A percentile compares a stretch with the other conserved stretches of the same genome.
These are phyloP conservation scores for Gossypium mustelinum DNA, from an alignment of 345 rosid species.

Conservation along the genomic window DNA sequence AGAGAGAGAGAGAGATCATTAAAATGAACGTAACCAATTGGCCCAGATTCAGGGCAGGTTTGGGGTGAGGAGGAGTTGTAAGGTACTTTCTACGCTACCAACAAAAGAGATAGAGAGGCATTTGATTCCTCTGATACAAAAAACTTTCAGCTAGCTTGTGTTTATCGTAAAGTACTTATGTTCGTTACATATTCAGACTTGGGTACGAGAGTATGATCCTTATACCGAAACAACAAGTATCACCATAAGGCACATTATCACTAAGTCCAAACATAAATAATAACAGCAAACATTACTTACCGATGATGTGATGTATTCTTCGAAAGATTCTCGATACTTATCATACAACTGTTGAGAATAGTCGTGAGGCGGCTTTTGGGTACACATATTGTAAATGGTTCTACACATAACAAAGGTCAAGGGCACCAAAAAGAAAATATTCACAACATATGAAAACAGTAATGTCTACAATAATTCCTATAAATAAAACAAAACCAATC, in stretches of 20 bases:
- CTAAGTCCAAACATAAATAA: background rate
- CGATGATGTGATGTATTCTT: constrained; percentile 45
- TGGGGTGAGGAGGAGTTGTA: background rate
- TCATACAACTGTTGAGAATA: constrained; percentile 67
- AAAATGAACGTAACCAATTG: background rate
- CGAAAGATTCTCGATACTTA: constrained; percentile 50
- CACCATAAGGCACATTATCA: background rate
- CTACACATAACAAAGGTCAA: constrained; percentile 29
- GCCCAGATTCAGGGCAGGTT: background rate
- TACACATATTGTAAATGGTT: constrained; percentile 66
- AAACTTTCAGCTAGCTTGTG: background rate
- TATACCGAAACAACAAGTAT: background rate
- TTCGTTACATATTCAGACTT: too few species aligned
- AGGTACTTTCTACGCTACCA: too few species aligned
- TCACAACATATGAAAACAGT: background rate
- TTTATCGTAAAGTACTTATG: background rate
- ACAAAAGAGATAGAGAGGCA: background rate
- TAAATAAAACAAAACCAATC: background rate
- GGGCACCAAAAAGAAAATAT: background rate
- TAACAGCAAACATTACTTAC: constrained; percentile 26
- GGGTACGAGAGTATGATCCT: too few species aligned
- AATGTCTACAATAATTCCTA: background rate
- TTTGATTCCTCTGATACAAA: background rate
- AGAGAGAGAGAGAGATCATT: background rate
- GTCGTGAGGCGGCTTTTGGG: constrained; percentile 62